Evolutionary conservation across 2,329 filamentous ascomycete genomes (phyloP), one percentile per base, ranked within the genome.

Genomic region (Hypomyces perniciosus): DNA sequence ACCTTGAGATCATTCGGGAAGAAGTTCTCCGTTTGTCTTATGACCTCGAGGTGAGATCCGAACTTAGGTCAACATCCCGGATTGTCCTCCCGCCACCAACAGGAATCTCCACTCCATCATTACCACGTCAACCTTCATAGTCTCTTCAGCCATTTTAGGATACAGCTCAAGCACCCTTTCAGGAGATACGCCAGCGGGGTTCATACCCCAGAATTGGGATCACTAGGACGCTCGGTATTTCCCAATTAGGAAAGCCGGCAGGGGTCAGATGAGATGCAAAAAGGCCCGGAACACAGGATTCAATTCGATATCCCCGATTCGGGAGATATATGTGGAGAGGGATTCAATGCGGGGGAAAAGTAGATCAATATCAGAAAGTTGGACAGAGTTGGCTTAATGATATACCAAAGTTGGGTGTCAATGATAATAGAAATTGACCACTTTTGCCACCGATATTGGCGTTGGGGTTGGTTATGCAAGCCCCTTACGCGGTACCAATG

Each of bases 211-310:
- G 35, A 20, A 40, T 52, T 31, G 35, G 35, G 46, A n/a, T 34
- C n/a, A n/a, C 13, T 29, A n/a, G 33, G 31, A 4, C 20, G n/a
- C 20, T 52, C 50, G 50, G 50, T 26, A 52, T 52, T 52, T 28
- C 59, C 58, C 33, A 44, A 52, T 54, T 40, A 30, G 59, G 59
- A 56, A 55, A 57, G 40, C 59, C 59, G 59, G 30, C 31, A 9
- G 4, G 44, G 44, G 48, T 48, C 50, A 48, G 42, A 35, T 38
- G 48, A 38, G 8, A 29, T 10, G 29, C n/a, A 46, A 39, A 43
- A 37, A n/a, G 48, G 20, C 8, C 45, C 44, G 30, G 34, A 48
- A 48, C 41, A 44, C 44, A 40, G 30, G 34, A 40, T 43, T 31
- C 39, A 47, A 40, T 20, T 42, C 53, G 48, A 52, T 40, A 46